Conservation (phyloP, 1,284 basidiomycete genomes). For the Phellinidium pouzarii region DNA sequence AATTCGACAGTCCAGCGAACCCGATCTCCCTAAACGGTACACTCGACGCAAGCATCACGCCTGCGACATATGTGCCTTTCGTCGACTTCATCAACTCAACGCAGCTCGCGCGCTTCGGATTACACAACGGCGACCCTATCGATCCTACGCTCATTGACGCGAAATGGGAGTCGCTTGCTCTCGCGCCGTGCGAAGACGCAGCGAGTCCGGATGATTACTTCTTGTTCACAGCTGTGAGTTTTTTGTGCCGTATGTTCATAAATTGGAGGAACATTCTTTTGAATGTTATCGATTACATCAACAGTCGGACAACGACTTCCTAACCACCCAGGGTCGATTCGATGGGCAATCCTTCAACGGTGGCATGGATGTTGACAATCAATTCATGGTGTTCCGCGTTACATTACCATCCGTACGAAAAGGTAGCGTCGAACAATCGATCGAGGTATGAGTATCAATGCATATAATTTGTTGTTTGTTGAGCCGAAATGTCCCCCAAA, state of each 20-base stretch:
- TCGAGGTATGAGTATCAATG: constrained; percentile 19
- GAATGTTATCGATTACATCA: neutral
- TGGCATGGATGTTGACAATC: constrained; percentile 53
- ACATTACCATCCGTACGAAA: constrained; percentile 42
- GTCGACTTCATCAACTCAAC: constrained; percentile 44
- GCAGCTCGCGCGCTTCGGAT: constrained; percentile 53
- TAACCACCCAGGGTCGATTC: constrained; percentile 51
- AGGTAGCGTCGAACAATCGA: constrained; percentile 22
- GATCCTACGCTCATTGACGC: constrained; percentile 53
- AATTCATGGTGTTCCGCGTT: constrained; percentile 60
- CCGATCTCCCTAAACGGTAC: constrained; percentile 47
- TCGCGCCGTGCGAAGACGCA: constrained; percentile 48
- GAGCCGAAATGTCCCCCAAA: too few species aligned
- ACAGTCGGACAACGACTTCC: constrained; percentile 61
- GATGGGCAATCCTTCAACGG: constrained; percentile 48
- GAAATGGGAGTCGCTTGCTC: constrained; percentile 64
- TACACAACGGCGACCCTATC: constrained; percentile 45
- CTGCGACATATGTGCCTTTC: constrained; percentile 52
- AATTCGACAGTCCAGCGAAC: constrained; percentile 49
- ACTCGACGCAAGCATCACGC: constrained; percentile 42
- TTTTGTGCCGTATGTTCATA: neutral
- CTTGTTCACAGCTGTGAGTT: constrained; percentile 50
- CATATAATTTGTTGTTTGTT: neutral
- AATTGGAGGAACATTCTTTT: neutral
- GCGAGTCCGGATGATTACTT: constrained; percentile 57